Base-by-base conservation (phyloP, 73 alveolate genomes). In the Tetrahymena malaccensis region DNA sequence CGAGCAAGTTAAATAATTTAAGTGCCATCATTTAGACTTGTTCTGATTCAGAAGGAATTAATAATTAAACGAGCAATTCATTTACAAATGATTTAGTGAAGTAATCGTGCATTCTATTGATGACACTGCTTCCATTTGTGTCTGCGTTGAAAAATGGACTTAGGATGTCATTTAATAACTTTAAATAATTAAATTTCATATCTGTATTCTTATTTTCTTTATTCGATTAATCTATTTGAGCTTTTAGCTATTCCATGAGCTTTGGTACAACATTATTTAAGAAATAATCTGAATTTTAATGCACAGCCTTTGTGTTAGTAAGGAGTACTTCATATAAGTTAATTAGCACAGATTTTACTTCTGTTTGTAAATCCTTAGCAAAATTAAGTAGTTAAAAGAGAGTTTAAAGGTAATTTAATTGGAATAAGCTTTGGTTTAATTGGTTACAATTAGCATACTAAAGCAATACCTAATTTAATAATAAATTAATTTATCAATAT, bases 121-220 rank as follows among this genome's bases (percentile, higher is more conserved):
- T 70, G 0, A 2, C 11, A 70, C 89, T 70, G 17, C 22, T 31
- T 70, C 38, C 89, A 70, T 70, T 97, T 55, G 95, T 96, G 34
- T 97, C 99, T 43, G 96, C 98, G n/a, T 96, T 93, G 33, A 98
- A 58, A 94, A 98, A 96, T 43, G 99, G 97, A 43, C 96, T 96
- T 25, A 97, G 34, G 4, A 98, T 94, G 56, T 98, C 99, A 35
- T 98, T 97, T 57, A 98, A 97, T 85, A 98, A 96, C 96, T 98
- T 98, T n/a, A 98, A 94, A 58, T 96, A 94, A 33, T 96, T 94
- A 96, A 98, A 98, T 89, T 98, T 95, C 56, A 97, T 97, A 40
- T 96, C 98, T 31, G 94, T 95, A 34, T 50, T 94, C 93, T 50
- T 95, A 37, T 85, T 85, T 44, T 22, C 85, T 93, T 57, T 84